These are phyloP conservation scores for Cercophora scortea DNA, from an alignment of 495 filamentous ascomycete genomes.

Conservation along the genomic window DNA sequence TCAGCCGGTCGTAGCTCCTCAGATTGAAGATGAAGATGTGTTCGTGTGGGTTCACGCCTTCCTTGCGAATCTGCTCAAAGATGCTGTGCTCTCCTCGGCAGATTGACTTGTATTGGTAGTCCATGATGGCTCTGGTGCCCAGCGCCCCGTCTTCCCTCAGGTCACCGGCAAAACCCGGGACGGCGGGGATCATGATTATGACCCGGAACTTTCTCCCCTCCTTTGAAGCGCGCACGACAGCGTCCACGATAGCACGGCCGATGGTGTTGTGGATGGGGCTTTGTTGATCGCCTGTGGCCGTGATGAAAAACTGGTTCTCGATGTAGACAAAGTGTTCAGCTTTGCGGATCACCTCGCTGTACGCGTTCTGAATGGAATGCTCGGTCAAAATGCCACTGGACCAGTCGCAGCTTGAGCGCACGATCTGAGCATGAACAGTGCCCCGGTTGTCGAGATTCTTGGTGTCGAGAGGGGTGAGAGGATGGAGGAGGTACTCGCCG, in stretches of 20 bases:
- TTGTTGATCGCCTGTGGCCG: slow-evolving; percentile 84
- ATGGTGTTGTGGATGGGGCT: slow-evolving; percentile 79
- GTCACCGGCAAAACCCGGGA: slow-evolving; percentile 92
- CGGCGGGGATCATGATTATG: slow-evolving; percentile 80
- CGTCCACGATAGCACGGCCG: slow-evolving; percentile 82
- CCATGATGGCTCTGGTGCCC: slow-evolving; percentile 93
- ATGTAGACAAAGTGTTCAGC: slow-evolving; percentile 93
- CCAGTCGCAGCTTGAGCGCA: slow-evolving; percentile 87
- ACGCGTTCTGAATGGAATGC: slow-evolving; percentile 88
- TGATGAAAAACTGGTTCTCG: slow-evolving; percentile 98
- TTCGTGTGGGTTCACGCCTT: slow-evolving; percentile 72
- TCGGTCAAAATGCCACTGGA: slow-evolving; percentile 88
- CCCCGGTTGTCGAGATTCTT: slow-evolving; percentile 46
- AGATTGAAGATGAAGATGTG: slow-evolving; percentile 91
- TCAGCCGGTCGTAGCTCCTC: slow-evolving; percentile 81
- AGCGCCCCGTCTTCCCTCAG: slow-evolving; percentile 71
- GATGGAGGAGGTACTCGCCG: slow-evolving; percentile 80
- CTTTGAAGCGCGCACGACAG: slow-evolving; percentile 70
- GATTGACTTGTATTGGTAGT: slow-evolving; percentile 97
- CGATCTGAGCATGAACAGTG: slow-evolving; percentile 71
- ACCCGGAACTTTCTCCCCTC: slow-evolving; percentile 86
- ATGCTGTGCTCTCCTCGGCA: slow-evolving; percentile 86
- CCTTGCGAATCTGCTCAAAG: slow-evolving; percentile 64
- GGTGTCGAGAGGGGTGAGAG: slow-evolving; percentile 52
- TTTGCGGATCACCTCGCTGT: slow-evolving; percentile 72